Evolutionary conservation across 371 early-diverging fungal genomes (phyloP).

Genomic region (Mucor indicus): DNA sequence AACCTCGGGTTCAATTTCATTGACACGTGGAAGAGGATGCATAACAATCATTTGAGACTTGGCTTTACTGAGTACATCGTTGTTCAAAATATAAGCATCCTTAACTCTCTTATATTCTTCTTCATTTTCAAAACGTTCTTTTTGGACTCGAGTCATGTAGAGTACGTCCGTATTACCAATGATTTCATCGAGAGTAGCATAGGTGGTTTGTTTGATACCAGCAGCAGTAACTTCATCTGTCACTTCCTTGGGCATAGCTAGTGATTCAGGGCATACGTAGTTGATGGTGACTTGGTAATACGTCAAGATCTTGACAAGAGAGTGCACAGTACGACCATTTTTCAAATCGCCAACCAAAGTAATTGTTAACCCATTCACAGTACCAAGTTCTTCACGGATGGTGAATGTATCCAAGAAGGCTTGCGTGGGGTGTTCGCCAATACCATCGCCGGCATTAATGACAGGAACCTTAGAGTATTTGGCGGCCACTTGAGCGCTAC

Average conservation of each 20-base stretch:
- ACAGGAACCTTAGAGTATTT: constrained; percentile 89
- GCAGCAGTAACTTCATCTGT: constrained; percentile 68
- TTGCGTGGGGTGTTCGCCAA: constrained; percentile 97
- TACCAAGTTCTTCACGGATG: constrained; percentile 89
- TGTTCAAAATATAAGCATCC: constrained; percentile 83
- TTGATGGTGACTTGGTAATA: constrained; percentile 92
- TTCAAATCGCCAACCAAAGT: constrained; percentile 95
- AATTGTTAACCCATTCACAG: constrained; percentile 94
- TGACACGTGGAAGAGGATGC: constrained; percentile 96
- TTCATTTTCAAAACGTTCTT: constrained; percentile 83
- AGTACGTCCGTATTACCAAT: constrained; percentile 90
- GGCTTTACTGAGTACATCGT: constrained; percentile 76
- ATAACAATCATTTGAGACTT: constrained; percentile 96
- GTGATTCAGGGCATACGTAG: constrained; percentile 83
- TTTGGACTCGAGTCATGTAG: constrained; percentile 95
- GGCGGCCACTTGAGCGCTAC: constrained; percentile 80
- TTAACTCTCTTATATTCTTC: constrained; percentile 82
- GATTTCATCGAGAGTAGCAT: constrained; percentile 66
- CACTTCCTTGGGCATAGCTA: constrained; percentile 89
- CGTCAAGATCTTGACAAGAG: constrained; percentile 85
- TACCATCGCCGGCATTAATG: constrained; percentile 96
- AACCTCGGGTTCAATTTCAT: constrained; percentile 94
- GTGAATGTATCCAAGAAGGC: constrained; percentile 96
- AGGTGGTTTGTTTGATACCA: constrained; percentile 71
- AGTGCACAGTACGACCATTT: constrained; percentile 97